A percentile compares a stretch with the other conserved stretches of the same genome.
These are phyloP conservation scores for Xylariaceae sp. DNA, from an alignment of 2,329 filamentous ascomycete genomes.

Conservation along the genomic window DNA sequence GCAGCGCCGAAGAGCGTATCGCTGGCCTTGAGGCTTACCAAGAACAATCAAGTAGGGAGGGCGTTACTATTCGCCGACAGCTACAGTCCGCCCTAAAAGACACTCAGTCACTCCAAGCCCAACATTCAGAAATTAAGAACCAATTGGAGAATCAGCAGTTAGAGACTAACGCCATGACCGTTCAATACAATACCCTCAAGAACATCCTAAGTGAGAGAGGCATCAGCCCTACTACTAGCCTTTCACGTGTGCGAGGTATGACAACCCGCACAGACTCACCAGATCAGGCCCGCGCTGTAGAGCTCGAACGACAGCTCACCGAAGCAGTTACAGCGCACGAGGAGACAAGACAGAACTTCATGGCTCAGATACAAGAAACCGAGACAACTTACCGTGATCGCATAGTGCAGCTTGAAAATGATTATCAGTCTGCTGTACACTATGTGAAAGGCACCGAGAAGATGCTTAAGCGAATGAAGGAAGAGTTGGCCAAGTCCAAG, in stretches of 20 bases:
- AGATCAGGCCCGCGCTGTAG: constrained; percentile 70
- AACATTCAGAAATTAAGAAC: constrained; percentile 76
- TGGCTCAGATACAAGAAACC: constrained; percentile 77
- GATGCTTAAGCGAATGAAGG: constrained; percentile 98
- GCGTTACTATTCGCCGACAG: constrained; percentile 81
- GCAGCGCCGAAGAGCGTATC: constrained; percentile 91
- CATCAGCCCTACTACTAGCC: constrained; percentile 69
- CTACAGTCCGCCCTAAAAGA: constrained; percentile 81
- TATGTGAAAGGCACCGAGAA: constrained; percentile 98
- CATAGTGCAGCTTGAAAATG: constrained; percentile 86
- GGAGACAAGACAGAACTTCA: constrained; percentile 72
- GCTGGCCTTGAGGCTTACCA: constrained; percentile 95
- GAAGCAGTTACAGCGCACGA: constrained; percentile 73
- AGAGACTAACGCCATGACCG: constrained; percentile 86
- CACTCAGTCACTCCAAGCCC: constrained; percentile 70
- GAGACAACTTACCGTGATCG: constrained; percentile 89
- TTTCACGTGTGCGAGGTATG: constrained; percentile 64
- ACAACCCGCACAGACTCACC: constrained; percentile 73
- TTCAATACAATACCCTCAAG: constrained; percentile 90
- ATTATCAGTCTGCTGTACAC: constrained; percentile 95
- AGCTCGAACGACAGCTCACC: constrained; percentile 84
- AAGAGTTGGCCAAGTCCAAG: constrained; percentile 92
- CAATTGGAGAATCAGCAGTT: constrained; percentile 81
- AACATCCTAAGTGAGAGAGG: constrained; percentile 86
- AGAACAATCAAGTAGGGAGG: constrained; percentile 92